phyloP scores from a whole-genome alignment of 805 yeast genomes.

The Pichia manshurica region DNA sequence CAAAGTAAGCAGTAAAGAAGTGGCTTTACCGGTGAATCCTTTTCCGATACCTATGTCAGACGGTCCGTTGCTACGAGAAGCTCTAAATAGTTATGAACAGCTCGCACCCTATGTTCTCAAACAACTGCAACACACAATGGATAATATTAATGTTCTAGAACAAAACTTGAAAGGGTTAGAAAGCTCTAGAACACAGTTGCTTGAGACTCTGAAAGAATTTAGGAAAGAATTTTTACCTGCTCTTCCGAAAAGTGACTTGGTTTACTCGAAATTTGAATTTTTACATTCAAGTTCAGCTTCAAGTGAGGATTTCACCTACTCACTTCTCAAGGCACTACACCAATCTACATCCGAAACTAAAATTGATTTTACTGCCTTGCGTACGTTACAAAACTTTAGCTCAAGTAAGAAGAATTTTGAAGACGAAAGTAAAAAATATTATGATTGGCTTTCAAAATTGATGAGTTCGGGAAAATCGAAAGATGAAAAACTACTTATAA shows the following conservation, averaged over 20 bases:
- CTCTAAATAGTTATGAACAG: constrained; percentile 25
- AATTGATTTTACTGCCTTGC: constrained; percentile 1
- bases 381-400: constrained; percentile 5
- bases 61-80: constrained; percentile 32
- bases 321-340: constrained; percentile 8
- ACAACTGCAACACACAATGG: constrained; percentile 16
- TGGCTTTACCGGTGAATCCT: constrained; percentile 16
- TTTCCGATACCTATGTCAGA: constrained; percentile 31
- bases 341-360: constrained; percentile 6
- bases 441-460: constrained; percentile 32
- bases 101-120: constrained; percentile 19
- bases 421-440: constrained; percentile 33
- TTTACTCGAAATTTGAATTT: constrained; percentile 2
- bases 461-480: constrained; percentile 31
- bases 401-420: constrained; percentile 27
- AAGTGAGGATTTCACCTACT: background rate
- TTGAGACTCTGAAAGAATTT: constrained; percentile 10
- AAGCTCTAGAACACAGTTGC: constrained; percentile 4
- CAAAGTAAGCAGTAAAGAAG: background rate
- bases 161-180: constrained; percentile 18
- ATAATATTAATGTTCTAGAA: constrained; percentile 18
- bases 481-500: constrained; percentile 30
- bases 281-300: background rate
- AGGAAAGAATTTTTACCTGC: constrained; percentile 9
- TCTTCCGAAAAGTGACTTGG: constrained; percentile 2